These are phyloP conservation scores for Beauveria rudraprayagi DNA, from an alignment of 2,329 filamentous ascomycete genomes.

Conservation along the genomic window DNA sequence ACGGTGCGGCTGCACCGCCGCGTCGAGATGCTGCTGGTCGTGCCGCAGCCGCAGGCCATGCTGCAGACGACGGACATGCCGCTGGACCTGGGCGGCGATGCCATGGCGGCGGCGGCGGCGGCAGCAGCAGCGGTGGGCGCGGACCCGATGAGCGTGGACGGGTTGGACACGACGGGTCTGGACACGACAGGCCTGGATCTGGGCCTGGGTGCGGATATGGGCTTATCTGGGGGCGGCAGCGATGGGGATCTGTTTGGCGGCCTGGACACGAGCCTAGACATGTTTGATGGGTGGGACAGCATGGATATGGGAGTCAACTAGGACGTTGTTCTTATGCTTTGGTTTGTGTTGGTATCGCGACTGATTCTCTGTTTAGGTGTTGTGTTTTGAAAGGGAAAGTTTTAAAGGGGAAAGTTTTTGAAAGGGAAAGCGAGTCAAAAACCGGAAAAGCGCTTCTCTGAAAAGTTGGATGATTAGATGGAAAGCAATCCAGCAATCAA, in stretches of 20 bases:
- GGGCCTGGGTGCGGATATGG: conserved; percentile 23
- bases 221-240: conserved; percentile 23
- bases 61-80: conserved; percentile 34
- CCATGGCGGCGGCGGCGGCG: conserved; percentile 12
- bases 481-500: too few species aligned
- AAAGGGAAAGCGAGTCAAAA: neutral
- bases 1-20: conserved; percentile 54
- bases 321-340: neutral
- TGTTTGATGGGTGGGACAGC: conserved; percentile 33
- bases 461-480: too few species aligned
- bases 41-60: conserved; percentile 31
- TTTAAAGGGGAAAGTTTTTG: too few species aligned
- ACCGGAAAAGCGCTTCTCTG: too few species aligned
- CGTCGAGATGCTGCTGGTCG: conserved; percentile 57
- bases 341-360: neutral
- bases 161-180: conserved; percentile 16
- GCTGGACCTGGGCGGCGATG: conserved; percentile 31
- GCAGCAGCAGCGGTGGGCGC: conserved; percentile 18
- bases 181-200: conserved; percentile 27
- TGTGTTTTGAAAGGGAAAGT: neutral
- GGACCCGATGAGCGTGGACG: conserved; percentile 36
- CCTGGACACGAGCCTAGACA: conserved; percentile 34
- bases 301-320: conserved; percentile 24
- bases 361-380: neutral
- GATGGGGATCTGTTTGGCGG: conserved; percentile 33